Evolutionary conservation across 2,329 filamentous ascomycete genomes (phyloP).

Genomic region (Aspergillus ochraceus): DNA sequence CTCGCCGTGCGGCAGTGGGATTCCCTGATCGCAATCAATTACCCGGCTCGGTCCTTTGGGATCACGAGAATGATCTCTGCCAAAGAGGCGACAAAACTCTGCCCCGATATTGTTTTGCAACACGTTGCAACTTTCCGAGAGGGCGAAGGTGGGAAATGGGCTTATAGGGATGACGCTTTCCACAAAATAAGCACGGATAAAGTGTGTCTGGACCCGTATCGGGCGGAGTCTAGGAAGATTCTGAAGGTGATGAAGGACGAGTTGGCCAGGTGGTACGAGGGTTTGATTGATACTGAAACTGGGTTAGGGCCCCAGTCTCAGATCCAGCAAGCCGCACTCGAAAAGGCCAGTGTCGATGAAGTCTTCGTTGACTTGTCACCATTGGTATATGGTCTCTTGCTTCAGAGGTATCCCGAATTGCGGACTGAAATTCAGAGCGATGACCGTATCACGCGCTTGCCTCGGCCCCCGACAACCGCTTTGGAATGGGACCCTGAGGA

Average conservation of each 20-base stretch:
- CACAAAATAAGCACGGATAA: constrained; percentile 84
- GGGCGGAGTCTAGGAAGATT: constrained; percentile 80
- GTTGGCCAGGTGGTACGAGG: constrained; percentile 53
- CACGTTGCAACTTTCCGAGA: constrained; percentile 96
- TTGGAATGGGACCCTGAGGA: constrained; percentile 78
- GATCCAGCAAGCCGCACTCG: constrained; percentile 58
- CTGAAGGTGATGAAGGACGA: constrained; percentile 73
- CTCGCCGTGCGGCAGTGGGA: constrained; percentile 96
- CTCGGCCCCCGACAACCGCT: constrained; percentile 69
- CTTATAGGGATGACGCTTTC: constrained; percentile 78
- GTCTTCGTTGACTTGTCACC: constrained; percentile 90
- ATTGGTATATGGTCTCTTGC: constrained; percentile 72
- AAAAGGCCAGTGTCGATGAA: constrained; percentile 95
- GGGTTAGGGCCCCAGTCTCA: constrained; percentile 14
- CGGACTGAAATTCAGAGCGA: constrained; percentile 54
- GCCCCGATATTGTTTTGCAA: constrained; percentile 79
- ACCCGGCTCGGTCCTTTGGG: constrained; percentile 78
- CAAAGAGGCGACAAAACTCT: constrained; percentile 80
- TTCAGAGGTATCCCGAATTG: constrained; percentile 76
- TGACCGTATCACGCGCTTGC: constrained; percentile 61
- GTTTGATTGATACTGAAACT: constrained; percentile 18
- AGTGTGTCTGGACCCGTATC: constrained; percentile 90
- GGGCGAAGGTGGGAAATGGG: constrained; percentile 81
- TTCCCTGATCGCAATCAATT: constrained; percentile 94
- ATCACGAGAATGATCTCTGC: constrained; percentile 77